Conservation (phyloP, 768 basidiomycete genomes). For the Suillus cothurnatus region DNA sequence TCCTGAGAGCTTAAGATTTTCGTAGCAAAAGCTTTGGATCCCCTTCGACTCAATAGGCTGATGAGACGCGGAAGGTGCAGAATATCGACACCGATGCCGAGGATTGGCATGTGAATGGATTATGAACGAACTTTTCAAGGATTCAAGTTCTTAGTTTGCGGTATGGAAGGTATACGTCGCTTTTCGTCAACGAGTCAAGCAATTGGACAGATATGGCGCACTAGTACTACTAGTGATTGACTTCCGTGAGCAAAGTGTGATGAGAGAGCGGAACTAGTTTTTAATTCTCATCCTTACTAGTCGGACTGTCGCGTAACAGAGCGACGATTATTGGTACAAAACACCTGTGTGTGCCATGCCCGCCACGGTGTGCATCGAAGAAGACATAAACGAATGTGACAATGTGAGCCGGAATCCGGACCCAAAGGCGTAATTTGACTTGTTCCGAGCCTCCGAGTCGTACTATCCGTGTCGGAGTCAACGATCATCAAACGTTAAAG, state of each 20-base stretch:
- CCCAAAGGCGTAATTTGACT: background rate
- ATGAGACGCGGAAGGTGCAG: constrained; percentile 68
- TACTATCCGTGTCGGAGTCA: background rate
- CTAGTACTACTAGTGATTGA: no score
- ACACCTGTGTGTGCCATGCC: background rate
- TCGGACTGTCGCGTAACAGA: background rate
- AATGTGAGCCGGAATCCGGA: background rate
- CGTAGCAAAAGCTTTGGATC: constrained; percentile 48
- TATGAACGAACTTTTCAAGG: background rate
- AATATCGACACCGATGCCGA: constrained; percentile 79
- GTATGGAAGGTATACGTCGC: background rate
- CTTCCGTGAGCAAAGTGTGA: background rate
- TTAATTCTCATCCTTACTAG: background rate
- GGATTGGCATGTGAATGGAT: constrained; percentile 49
- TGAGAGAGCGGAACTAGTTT: background rate
- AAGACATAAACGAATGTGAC: background rate
- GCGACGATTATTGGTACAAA: background rate
- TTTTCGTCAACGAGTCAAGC: background rate
- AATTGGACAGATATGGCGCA: background rate
- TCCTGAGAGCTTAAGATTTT: constrained; percentile 62
- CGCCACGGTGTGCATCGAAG: background rate
- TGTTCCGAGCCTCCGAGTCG: background rate
- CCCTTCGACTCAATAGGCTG: constrained; percentile 52
- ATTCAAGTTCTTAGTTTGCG: background rate
- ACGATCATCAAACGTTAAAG: background rate